phyloP scores from a whole-genome alignment of 1,139 yeast species.

The Debaryomyces subglobosus region DNA sequence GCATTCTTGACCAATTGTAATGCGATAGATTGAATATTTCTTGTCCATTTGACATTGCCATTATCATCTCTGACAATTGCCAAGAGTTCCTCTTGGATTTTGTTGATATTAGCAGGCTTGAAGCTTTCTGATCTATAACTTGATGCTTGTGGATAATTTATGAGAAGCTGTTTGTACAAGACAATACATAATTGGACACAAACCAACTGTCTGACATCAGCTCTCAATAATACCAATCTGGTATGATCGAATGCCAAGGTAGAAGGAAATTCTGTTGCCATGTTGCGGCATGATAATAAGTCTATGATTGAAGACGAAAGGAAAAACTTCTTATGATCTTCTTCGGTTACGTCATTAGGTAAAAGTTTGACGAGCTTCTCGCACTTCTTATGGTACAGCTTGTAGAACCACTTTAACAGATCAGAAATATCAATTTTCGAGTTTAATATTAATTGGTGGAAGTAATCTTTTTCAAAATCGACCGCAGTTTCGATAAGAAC shows the following conservation, averaged over 20 bases:
- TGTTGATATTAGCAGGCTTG: constrained; percentile 31
- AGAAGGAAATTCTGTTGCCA: constrained; percentile 83
- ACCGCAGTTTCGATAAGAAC: constrained; percentile 85
- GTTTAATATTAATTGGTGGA: constrained; percentile 67
- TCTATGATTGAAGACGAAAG: constrained; percentile 57
- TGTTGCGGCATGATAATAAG: constrained; percentile 73
- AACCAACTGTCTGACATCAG: constrained; percentile 83
- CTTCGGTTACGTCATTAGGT: constrained; percentile 12
- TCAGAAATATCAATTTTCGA: constrained; percentile 68
- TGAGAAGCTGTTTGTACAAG: constrained; percentile 69
- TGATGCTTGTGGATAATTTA: constrained; percentile 21
- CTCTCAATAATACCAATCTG: constrained; percentile 72
- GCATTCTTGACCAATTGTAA: constrained; percentile 65
- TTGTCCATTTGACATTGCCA: constrained; percentile 90
- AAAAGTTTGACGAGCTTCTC: constrained; percentile 6
- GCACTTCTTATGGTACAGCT: constrained; percentile 32
- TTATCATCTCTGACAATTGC: constrained; percentile 84
- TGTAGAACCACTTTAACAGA: constrained; percentile 72
- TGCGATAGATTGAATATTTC: constrained; percentile 73
- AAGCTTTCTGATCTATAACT: constrained; percentile 23
- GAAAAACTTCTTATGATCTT: constrained; percentile 34
- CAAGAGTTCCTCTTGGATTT: constrained; percentile 60
- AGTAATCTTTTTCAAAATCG: constrained; percentile 90
- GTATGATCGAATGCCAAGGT: constrained; percentile 88
- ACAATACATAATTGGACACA: constrained; percentile 77